phyloP scores from a whole-genome alignment of 208 protist genomes.

The Acanthamoeba castellanii region DNA sequence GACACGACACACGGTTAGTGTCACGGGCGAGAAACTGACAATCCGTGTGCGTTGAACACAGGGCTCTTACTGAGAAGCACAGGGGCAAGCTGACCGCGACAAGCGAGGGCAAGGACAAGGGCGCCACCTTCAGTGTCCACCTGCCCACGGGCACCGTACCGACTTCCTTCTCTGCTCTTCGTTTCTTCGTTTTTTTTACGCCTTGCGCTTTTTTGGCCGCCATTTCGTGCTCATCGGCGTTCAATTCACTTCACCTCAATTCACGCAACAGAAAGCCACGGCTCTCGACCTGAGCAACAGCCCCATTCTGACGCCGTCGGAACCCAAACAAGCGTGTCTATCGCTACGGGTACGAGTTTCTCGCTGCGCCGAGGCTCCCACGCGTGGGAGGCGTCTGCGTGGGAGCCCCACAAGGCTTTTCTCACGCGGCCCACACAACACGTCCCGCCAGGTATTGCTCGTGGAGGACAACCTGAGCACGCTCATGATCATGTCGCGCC shows the following conservation, averaged over 20 bases:
- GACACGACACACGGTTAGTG: too few species aligned
- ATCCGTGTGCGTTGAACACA: not conserved
- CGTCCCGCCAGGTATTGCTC: not conserved
- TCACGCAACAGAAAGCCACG: too few species aligned
- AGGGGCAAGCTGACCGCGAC: not conserved
- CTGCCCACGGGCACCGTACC: not conserved
- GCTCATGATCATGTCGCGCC: slow-evolving; percentile 59
- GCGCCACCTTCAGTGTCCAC: slow-evolving; percentile 26
- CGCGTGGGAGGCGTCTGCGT: too few species aligned
- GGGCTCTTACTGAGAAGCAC: slow-evolving; percentile 14
- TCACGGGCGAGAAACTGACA: too few species aligned
- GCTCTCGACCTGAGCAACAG: not conserved
- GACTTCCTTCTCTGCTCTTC: not conserved
- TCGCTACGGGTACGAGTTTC: not conserved
- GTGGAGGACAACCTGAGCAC: slow-evolving; percentile 55
- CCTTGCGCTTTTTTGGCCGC: not conserved
- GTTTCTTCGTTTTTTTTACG: not conserved
- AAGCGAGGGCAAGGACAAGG: slow-evolving; percentile 61
- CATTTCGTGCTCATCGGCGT: too few species aligned
- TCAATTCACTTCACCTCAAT: too few species aligned
- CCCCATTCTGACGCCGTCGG: not conserved
- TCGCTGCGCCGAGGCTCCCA: too few species aligned
- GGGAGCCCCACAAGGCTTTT: too few species aligned
- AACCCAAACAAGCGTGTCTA: not conserved
- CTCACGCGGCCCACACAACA: too few species aligned